Conservation (phyloP, 2,329 filamentous ascomycete genomes). For the Phaeosphaeria sp. region DNA sequence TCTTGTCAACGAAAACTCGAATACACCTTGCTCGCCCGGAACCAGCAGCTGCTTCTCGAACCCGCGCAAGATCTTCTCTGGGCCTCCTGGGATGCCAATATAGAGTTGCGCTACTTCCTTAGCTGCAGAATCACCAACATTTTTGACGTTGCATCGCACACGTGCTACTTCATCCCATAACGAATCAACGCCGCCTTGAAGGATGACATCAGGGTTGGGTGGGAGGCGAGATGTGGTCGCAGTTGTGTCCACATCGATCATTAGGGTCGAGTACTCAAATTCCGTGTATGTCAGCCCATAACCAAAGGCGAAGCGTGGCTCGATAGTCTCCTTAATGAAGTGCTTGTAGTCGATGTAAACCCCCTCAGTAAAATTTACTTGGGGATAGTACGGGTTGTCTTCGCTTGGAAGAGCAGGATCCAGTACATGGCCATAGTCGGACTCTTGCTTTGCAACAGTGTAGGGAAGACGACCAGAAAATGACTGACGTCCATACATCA, state of each 20-base stretch:
- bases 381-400: slow-evolving; percentile 9
- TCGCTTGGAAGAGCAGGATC: background rate
- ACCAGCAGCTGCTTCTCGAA: slow-evolving; percentile 77
- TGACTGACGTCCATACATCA: slow-evolving; percentile 78
- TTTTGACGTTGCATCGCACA: slow-evolving; percentile 69
- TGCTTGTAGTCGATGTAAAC: slow-evolving; percentile 79
- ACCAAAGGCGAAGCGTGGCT: slow-evolving; percentile 79
- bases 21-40: slow-evolving; percentile 67
- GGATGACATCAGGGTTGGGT: slow-evolving; percentile 49
- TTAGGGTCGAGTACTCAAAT: slow-evolving; percentile 62
- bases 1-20: slow-evolving; percentile 70
- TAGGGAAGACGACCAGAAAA: slow-evolving; percentile 77
- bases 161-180: slow-evolving; percentile 72
- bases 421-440: slow-evolving; percentile 64
- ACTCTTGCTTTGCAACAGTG: slow-evolving; percentile 72
- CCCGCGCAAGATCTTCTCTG: slow-evolving; percentile 68
- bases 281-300: slow-evolving; percentile 76
- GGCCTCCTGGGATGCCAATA: slow-evolving; percentile 65
- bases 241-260: slow-evolving; percentile 65
- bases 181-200: slow-evolving; percentile 37
- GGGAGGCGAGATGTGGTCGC: slow-evolving; percentile 54
- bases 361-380: slow-evolving; percentile 72
- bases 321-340: slow-evolving; percentile 68
- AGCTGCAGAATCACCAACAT: slow-evolving; percentile 68
- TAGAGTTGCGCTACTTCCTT: slow-evolving; percentile 78